Base-by-base conservation (phyloP, 306 rosid species). In the Vigna reflexopilosa region DNA sequence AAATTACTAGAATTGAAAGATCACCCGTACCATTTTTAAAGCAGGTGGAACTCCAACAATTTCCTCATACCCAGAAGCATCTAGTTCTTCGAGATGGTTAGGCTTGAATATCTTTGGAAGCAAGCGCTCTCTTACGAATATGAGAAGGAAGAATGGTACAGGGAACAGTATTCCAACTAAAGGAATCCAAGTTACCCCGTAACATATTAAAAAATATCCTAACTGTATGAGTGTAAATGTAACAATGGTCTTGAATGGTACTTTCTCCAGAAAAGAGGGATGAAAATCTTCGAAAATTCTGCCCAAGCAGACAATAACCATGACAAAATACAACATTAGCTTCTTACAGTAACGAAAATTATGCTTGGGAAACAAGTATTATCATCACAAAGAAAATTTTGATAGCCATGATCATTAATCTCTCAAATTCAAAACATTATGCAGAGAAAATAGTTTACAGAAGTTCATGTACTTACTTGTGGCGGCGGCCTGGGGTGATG, bases 41-140 rank as follows among this genome's bases (percentile, higher is more conserved):
- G 30, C 58, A 19, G 17, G 72, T 3, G 90, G 88, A 64, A 85
- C 80, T 38, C 97, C 93, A 1, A 75, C 51, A 40, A 92, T 64
- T 87, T 94, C 97, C 88, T 94, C 97, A 19, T 90, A 94, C 58
- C 88, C 98, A n/a, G 95, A 89, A 65, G 97, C 93, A 77, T 94
- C 97, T 14, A 94, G 90, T 81, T 94, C 98, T 75, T 83, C 91
- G 64, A 94, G 88, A 83, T 90, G 81, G 38, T 12, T 45, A 16
- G 87, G 80, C 1, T 79, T 73, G 80, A 94, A 90, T 8, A 92
- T 64, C 79, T 78, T 92, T 61, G 97, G 97, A 58, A 94, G 98
- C 83, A 94, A 16, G 47, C 67, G 84, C 63, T 92, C 95, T 82
- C 98, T 88, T 80, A 94, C 58, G 71, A 84, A 3, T 63, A 92